Conservation (phyloP, 768 basidiomycete species). For the Boletus vinaceobasis region DNA sequence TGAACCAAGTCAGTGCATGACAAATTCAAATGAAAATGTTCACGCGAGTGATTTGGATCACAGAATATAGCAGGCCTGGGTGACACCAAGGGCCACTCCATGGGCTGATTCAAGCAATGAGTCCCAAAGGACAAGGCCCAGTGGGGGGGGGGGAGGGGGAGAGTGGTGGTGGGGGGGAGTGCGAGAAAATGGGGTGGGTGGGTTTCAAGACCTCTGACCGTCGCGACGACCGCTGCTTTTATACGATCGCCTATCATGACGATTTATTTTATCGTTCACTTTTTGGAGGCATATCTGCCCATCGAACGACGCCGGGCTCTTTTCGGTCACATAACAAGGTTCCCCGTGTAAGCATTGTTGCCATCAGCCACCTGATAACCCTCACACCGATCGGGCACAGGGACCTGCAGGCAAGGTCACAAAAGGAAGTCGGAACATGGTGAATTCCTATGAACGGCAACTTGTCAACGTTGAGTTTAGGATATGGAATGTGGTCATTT, state of each 20-base stretch:
- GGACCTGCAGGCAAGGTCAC: slow-evolving; percentile 19
- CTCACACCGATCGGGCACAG: slow-evolving; percentile 22
- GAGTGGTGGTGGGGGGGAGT: slow-evolving; percentile 9
- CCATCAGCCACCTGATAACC: slow-evolving; percentile 20
- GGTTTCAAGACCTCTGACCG: not conserved
- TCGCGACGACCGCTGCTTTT: slow-evolving; percentile 14
- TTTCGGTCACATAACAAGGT: slow-evolving; percentile 21
- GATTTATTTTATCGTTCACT: slow-evolving; percentile 6
- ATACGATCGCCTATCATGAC: slow-evolving; percentile 7
- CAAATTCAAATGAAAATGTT: slow-evolving; percentile 35
- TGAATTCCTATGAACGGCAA: slow-evolving; percentile 14
- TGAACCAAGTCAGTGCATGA: slow-evolving; percentile 46
- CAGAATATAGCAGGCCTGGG: slow-evolving; percentile 32
- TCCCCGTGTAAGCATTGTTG: not conserved
- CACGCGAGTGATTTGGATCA: slow-evolving; percentile 36
- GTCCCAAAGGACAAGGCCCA: slow-evolving; percentile 3
- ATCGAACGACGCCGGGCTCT: slow-evolving; percentile 5
- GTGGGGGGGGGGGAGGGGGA: not conserved
- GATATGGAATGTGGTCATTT: slow-evolving; percentile 3
- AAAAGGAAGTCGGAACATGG: slow-evolving; percentile 22
- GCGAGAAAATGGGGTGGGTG: slow-evolving; percentile 18
- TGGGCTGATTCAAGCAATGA: slow-evolving; percentile 8
- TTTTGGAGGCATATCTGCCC: slow-evolving; percentile 10
- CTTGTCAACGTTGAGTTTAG: slow-evolving; percentile 21
- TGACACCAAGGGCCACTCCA: slow-evolving; percentile 29